Percentiles rank a stretch among this genome's conserved stretches.
These are phyloP conservation scores for Melampsora americana DNA, from an alignment of 1,284 basidiomycete species.

Conservation along the genomic window DNA sequence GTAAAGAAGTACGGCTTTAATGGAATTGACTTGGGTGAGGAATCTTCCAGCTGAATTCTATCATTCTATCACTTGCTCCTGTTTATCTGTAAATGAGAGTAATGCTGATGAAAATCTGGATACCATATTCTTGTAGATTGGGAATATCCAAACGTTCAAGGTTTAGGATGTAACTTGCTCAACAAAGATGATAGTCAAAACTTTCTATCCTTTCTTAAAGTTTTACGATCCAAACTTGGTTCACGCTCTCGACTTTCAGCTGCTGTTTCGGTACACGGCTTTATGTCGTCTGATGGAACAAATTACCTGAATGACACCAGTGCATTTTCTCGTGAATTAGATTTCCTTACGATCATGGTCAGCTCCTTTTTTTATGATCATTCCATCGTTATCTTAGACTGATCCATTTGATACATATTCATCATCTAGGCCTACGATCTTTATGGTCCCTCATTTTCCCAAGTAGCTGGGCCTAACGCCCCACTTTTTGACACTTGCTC, in stretches of 20 bases:
- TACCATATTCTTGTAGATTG: slow-evolving; percentile 11
- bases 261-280: slow-evolving; percentile 34
- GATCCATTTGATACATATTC: not conserved
- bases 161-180: slow-evolving; percentile 28
- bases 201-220: slow-evolving; percentile 22
- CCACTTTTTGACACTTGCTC: slow-evolving; percentile 32
- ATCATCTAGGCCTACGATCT: slow-evolving; percentile 32
- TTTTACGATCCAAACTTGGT: slow-evolving; percentile 25
- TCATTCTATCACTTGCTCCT: not conserved
- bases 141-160: slow-evolving; percentile 43
- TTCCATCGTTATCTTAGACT: no score
- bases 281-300: slow-evolving; percentile 31
- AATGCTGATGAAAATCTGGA: no score
- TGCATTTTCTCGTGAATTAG: slow-evolving; percentile 23
- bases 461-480: slow-evolving; percentile 35
- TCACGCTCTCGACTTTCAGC: slow-evolving; percentile 13
- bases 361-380: not conserved
- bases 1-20: slow-evolving; percentile 21
- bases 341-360: slow-evolving; percentile 43
- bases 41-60: not conserved
- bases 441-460: slow-evolving; percentile 14
- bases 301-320: slow-evolving; percentile 19
- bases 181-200: slow-evolving; percentile 24
- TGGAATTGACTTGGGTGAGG: slow-evolving; percentile 23
- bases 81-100: not conserved